Evolutionary conservation across 2,329 filamentous ascomycete genomes (phyloP).

Genomic region (Fusarium brevicatenulatum): DNA sequence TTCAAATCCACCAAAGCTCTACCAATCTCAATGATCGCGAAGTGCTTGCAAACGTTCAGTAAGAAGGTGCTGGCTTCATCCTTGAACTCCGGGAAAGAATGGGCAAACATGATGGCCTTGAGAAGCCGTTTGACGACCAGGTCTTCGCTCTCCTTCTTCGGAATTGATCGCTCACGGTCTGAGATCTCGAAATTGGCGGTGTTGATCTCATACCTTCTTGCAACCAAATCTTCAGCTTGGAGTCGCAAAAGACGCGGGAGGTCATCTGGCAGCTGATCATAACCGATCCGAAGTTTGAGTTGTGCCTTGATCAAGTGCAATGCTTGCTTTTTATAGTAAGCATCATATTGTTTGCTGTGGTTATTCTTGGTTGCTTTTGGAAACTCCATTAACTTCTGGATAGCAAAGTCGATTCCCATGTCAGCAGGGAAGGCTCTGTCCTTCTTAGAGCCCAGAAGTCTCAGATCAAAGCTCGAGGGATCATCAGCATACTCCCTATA

Average conservation of each 20-base stretch:
- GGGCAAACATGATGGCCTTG: conserved; percentile 87
- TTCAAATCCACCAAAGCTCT: conserved; percentile 84
- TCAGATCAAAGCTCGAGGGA: conserved; percentile 84
- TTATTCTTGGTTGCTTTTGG: conserved; percentile 69
- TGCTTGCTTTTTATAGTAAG: conserved; percentile 93
- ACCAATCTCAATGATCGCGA: conserved; percentile 89
- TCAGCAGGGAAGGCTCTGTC: conserved; percentile 89
- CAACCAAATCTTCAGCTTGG: conserved; percentile 86
- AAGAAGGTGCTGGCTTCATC: conserved; percentile 80
- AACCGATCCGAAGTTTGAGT: conserved; percentile 88
- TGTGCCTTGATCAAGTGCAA: conserved; percentile 88
- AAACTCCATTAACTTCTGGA: conserved; percentile 85
- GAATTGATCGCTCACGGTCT: conserved; percentile 82
- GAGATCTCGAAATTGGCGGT: conserved; percentile 77
- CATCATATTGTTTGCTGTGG: conserved; percentile 72
- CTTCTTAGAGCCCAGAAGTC: conserved; percentile 87
- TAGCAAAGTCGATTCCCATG: conserved; percentile 87
- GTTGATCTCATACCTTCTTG: conserved; percentile 76
- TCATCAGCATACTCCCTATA: conserved; percentile 92
- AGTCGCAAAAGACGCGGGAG: conserved; percentile 85
- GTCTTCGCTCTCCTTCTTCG: conserved; percentile 89
- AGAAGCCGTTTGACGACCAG: conserved; percentile 84
- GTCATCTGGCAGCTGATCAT: conserved; percentile 89
- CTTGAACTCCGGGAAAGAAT: conserved; percentile 83
- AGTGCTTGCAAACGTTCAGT: conserved; percentile 85